Base-by-base conservation (phyloP, 352 stramenopile species). In the Phytophthora melonis region DNA sequence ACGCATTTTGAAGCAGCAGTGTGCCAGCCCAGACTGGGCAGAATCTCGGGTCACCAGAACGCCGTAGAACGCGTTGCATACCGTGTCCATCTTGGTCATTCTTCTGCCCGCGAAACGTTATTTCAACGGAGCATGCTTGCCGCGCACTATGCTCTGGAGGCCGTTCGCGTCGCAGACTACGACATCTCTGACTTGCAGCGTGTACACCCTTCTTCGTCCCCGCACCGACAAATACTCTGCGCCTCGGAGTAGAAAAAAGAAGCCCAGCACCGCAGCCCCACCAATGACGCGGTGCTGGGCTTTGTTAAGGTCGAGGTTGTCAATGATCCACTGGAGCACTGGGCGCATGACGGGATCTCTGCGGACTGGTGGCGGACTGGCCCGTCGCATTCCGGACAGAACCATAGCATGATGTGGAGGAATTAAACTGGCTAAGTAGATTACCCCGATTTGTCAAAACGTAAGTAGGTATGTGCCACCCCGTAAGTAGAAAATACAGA, bases 261-360 rank as follows among this genome's bases (percentile, higher is more conserved):
- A 66, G 57, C 49, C 65, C 47, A 71, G 27, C 56, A 71, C 5
- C 56, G 47, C 56, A 66, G 43, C 32, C 55, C 64, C 63, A 60
- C 32, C 56, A 61, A 72, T 30, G 56, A 71, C 55, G 56, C 64
- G 56, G 14, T 61, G 64, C 0, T 56, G 56, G 56, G 27, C 30
- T 43, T 63, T 63, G 13, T 4, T 19, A n/a, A 39, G 45, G 1
- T 70, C 55, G 43, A 70, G 55, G 5, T 36, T 16, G 1, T 25
- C 27, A 1, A 53, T 34, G 16, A 27, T 3, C 19, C 61, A 68
- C 14, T 60, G 21, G 0, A 68, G 61, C 50, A 52, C 30, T 18
- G 9, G 10, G 27, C 18, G 5, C n/a, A 27, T 56, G 50, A 60
- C 19, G 2, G 50, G 18, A 49, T 25, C 23, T 25, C 23, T 25